These are phyloP conservation scores for Antrodiella citrinella DNA, from an alignment of 768 basidiomycete species.

Conservation along the genomic window DNA sequence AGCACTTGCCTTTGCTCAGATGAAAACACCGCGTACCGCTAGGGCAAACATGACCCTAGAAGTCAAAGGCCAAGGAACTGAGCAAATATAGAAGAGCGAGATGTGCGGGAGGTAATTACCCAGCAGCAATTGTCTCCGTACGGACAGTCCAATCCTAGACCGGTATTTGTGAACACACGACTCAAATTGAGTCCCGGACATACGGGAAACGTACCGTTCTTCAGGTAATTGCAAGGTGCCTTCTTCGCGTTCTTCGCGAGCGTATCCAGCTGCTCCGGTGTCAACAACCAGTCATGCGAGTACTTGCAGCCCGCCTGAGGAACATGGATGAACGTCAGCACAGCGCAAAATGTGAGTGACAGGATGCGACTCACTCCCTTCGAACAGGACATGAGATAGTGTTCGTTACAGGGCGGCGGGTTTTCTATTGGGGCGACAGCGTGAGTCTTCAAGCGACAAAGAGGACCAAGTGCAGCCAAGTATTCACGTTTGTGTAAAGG, in stretches of 20 bases:
- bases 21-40: constrained; percentile 52
- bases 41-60: constrained; percentile 64
- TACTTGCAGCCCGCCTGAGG: constrained; percentile 57
- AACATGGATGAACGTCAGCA: not conserved
- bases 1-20: constrained; percentile 73
- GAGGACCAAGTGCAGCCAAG: constrained; percentile 3
- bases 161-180: not conserved
- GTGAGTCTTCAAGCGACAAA: not conserved
- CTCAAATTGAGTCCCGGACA: not conserved
- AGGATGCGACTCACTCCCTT: constrained; percentile 40
- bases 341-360: not conserved
- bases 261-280: constrained; percentile 62
- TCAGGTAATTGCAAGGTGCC: constrained; percentile 78
- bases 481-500: constrained; percentile 75
- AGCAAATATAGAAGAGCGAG: not conserved
- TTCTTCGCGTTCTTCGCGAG: constrained; percentile 75
- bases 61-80: not conserved
- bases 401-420: constrained; percentile 81
- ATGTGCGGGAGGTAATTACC: constrained; percentile 20
- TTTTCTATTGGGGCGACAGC: constrained; percentile 39
- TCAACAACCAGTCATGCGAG: constrained; percentile 72
- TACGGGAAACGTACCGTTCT: constrained; percentile 45
- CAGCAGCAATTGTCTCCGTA: constrained; percentile 72
- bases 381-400: constrained; percentile 75
- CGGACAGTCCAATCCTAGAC: constrained; percentile 61